These are phyloP conservation scores for Cicer cuneatum DNA, from an alignment of 306 rosid genomes.

Conservation along the genomic window DNA sequence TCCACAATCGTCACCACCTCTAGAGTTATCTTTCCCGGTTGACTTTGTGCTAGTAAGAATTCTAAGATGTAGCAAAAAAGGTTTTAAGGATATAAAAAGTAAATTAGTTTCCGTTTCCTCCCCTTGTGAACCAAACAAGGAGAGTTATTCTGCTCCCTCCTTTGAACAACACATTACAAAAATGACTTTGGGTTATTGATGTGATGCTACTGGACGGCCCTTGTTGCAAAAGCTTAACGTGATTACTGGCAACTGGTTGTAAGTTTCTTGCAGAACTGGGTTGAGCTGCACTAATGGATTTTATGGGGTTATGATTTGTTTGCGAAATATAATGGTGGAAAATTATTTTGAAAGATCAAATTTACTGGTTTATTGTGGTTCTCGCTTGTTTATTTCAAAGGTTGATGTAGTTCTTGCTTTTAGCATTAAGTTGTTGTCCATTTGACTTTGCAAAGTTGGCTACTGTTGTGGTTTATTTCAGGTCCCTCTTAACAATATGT, in stretches of 20 bases:
- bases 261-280: not conserved
- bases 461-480: slow-evolving; percentile 48
- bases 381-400: not conserved
- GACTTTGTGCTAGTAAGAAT: not conserved
- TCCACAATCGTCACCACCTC: no score
- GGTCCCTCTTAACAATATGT: slow-evolving; percentile 98
- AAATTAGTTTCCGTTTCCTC: not conserved
- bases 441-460: slow-evolving; percentile 31
- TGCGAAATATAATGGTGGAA: not conserved
- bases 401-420: not conserved
- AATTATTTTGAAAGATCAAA: not conserved
- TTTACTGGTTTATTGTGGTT: slow-evolving; percentile 18
- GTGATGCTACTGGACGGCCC: slow-evolving; percentile 20
- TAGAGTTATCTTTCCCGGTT: not conserved
- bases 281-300: not conserved
- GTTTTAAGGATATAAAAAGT: not conserved
- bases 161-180: not conserved
- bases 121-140: not conserved
- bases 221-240: not conserved
- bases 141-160: not conserved
- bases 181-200: slow-evolving; percentile 13
- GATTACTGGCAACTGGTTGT: not conserved
- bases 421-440: not conserved
- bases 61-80: not conserved
- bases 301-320: slow-evolving; percentile 1